phyloP scores from a whole-genome alignment of 306 rosid genomes.

The Pyrus communis region DNA sequence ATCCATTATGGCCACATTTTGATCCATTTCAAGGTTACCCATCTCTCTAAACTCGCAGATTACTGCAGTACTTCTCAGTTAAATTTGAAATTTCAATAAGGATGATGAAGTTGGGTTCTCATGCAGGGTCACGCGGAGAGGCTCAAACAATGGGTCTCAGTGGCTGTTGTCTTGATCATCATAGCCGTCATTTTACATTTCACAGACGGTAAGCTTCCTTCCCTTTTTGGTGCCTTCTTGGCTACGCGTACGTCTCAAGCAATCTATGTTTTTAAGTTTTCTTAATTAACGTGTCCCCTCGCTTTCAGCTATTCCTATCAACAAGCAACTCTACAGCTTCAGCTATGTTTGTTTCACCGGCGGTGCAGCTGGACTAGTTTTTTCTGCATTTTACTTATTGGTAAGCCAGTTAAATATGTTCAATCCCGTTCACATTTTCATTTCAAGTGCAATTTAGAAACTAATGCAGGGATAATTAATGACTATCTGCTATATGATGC shows the following conservation, averaged over 20 bases:
- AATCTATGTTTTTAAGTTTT: not conserved
- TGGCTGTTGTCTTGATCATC: slow-evolving; percentile 51
- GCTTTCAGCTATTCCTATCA: slow-evolving; percentile 72
- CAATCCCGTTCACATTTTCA: not conserved
- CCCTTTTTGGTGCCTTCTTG: not conserved
- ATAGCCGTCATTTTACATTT: slow-evolving; percentile 74
- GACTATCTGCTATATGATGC: not conserved
- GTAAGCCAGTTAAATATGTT: slow-evolving; percentile 13
- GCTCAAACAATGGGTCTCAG: slow-evolving; percentile 76
- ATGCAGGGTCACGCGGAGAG: slow-evolving; percentile 64
- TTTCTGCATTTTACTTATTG: slow-evolving; percentile 69
- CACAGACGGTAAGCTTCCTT: slow-evolving; percentile 47
- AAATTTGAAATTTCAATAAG: slow-evolving; percentile 4
- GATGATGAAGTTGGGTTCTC: not conserved
- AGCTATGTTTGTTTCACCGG: slow-evolving; percentile 91
- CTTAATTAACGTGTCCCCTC: not conserved
- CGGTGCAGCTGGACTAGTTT: slow-evolving; percentile 74
- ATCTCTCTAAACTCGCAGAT: not conserved
- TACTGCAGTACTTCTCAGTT: not conserved
- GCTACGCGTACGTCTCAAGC: not conserved
- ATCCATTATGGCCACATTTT: slow-evolving; percentile 85
- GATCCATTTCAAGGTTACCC: slow-evolving; percentile 79
- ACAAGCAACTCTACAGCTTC: slow-evolving; percentile 83
- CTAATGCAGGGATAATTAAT: not conserved
- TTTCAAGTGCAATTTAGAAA: not conserved